Percentiles rank a stretch among this genome's conserved stretches.
phyloP scores from a whole-genome alignment of 139 green algal genomes.

The Coccomyxa sp. region DNA sequence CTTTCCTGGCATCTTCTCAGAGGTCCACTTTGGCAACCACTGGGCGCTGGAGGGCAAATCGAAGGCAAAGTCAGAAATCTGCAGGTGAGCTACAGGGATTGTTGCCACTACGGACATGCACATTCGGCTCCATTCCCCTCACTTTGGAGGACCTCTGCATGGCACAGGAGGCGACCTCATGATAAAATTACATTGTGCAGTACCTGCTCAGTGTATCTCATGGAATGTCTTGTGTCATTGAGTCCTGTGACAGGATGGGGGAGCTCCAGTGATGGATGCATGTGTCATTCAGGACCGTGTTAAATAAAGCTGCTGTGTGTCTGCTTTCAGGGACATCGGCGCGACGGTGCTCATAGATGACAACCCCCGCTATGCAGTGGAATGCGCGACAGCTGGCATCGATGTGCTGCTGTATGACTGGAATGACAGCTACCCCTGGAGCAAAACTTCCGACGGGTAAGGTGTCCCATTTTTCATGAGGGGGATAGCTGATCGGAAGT shows the following conservation, averaged over 20 bases:
- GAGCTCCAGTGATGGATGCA: no score
- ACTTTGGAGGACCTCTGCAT: no score
- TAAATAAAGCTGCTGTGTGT: not conserved
- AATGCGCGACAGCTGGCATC: slow-evolving; percentile 83
- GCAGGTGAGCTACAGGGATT: slow-evolving; percentile 37
- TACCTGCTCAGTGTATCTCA: no score
- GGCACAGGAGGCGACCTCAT: no score
- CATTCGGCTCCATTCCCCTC: not conserved
- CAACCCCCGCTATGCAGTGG: slow-evolving; percentile 86
- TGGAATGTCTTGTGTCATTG: no score
- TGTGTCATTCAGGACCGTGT: no score
- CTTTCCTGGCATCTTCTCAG: slow-evolving; percentile 58
- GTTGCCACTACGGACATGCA: not conserved
- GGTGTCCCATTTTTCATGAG: not conserved
- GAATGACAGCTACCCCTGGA: slow-evolving; percentile 81
- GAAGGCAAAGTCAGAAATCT: slow-evolving; percentile 89
- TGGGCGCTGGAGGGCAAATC: slow-evolving; percentile 77
- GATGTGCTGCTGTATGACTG: slow-evolving; percentile 93
- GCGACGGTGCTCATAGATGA: slow-evolving; percentile 90
- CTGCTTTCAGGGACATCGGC: slow-evolving; percentile 55
- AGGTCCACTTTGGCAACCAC: slow-evolving; percentile 97
- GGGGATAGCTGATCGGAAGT: slow-evolving; percentile 12
- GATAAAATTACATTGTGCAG: no score
- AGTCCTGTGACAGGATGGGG: no score
- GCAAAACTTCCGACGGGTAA: slow-evolving; percentile 55